phyloP scores from a whole-genome alignment of 805 yeast species.

The Saturnispora quitensis region DNA sequence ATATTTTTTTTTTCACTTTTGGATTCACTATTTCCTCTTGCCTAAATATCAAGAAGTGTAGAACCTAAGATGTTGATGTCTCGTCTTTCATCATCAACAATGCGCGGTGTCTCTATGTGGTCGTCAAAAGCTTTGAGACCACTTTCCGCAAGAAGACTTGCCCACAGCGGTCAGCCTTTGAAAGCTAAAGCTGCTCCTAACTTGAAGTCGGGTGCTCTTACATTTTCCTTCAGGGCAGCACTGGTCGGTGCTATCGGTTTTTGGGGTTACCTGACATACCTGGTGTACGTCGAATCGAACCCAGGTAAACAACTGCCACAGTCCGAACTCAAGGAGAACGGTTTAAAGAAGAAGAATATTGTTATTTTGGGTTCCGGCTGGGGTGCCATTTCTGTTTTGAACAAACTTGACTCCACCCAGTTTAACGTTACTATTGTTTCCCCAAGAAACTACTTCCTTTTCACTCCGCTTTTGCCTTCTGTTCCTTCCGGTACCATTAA shows the following conservation, averaged over 20 bases:
- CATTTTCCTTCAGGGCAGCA: slow-evolving; percentile 39
- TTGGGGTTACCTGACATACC: slow-evolving; percentile 52
- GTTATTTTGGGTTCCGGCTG: slow-evolving; percentile 88
- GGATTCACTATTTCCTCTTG: neutral
- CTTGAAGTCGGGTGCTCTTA: slow-evolving; percentile 24
- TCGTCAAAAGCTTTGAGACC: neutral
- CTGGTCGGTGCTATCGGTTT: slow-evolving; percentile 42
- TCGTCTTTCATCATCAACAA: neutral
- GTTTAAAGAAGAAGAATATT: slow-evolving; percentile 59
- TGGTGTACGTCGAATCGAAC: slow-evolving; percentile 51
- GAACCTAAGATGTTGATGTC: neutral
- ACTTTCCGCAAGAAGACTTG: neutral
- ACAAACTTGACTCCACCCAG: slow-evolving; percentile 73
- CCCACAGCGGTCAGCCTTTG: neutral
- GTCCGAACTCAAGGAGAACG: slow-evolving; percentile 35
- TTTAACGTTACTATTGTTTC: slow-evolving; percentile 87
- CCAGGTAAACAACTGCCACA: slow-evolving; percentile 57
- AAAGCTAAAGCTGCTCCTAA: neutral
- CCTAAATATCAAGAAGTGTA: neutral
- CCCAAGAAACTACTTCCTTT: slow-evolving; percentile 90
- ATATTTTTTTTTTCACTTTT: neutral
- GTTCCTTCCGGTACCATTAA: slow-evolving; percentile 93
- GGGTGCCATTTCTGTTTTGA: slow-evolving; percentile 84
- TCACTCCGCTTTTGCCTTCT: slow-evolving; percentile 93
- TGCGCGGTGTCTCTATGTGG: neutral